Evolutionary conservation across 768 basidiomycete species (phyloP), one percentile per base, ranked within the genome.

Genomic region (Boletus tomentosulus): DNA sequence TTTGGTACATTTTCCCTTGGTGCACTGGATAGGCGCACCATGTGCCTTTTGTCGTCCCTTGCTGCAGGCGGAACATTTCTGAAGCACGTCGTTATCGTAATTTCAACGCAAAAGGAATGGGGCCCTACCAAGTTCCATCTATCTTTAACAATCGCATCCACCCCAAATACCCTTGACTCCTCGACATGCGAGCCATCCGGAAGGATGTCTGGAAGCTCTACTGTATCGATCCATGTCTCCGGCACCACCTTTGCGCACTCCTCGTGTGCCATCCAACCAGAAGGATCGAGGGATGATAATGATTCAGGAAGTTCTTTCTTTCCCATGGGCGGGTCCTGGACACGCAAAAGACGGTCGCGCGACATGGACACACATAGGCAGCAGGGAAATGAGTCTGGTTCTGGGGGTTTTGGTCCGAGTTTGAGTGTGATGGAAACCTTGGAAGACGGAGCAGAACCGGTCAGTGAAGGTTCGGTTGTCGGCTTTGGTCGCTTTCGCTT

Each of bases 61-160:
- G n/a, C 78, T 76, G 66, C 95, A 98, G 0, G 85, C 81, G 7
- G 85, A 80, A 68, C 96, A 99, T 87, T 96, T 97, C 93, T 98
- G 53, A n/a, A 30, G 38, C 24, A 47, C 31, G 13, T 45, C 33
- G 35, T 57, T 30, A 57, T 0, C 46, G 35, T 3, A 31, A 22
- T 25, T 33, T n/a, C 4, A 6, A 35, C 25, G 41, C 24, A 34
- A n/a, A 25, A 43, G 27, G 38, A 43, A 38, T 22, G 48, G 55
- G 25, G 6, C 74, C 85, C 50, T 63, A 96, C 95, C 74, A 98
- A 64, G 65, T 86, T 87, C 97, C 97, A 99, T 28, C 97, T 75
- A 67, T 90, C 95, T 66, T 85, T 92, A 11, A 89, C 89, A 58
- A 99, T 91, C 8, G 79, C 84, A 63, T 92, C 89, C 24, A 91